Evolutionary conservation across 2,329 filamentous ascomycete species (phyloP).

Genomic region (Triangularia setosa): DNA sequence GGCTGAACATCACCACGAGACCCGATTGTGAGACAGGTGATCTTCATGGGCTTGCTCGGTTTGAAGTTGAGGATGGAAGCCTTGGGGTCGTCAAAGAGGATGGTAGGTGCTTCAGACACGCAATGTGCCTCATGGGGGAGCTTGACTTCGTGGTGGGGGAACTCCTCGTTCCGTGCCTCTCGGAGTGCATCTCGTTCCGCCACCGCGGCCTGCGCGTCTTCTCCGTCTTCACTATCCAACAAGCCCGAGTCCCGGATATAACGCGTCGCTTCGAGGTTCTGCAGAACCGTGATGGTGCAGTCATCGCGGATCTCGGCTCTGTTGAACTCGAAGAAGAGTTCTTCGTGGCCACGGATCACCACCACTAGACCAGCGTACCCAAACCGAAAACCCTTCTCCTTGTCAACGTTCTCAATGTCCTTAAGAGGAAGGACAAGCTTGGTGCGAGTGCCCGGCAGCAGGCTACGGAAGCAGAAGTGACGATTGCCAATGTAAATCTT

Average conservation of each 20-base stretch:
- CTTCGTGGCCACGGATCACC: slow-evolving; percentile 91
- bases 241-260: slow-evolving; percentile 67
- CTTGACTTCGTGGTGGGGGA: slow-evolving; percentile 47
- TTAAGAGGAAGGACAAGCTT: slow-evolving; percentile 88
- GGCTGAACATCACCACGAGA: slow-evolving; percentile 95
- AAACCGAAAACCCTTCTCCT: slow-evolving; percentile 91
- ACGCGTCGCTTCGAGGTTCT: slow-evolving; percentile 67
- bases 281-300: slow-evolving; percentile 76
- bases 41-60: slow-evolving; percentile 69
- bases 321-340: slow-evolving; percentile 92
- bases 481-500: slow-evolving; percentile 92
- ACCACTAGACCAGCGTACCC: slow-evolving; percentile 87
- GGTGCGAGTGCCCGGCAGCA: slow-evolving; percentile 83
- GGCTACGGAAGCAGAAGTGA: slow-evolving; percentile 87
- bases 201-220: slow-evolving; percentile 69
- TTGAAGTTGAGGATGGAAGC: slow-evolving; percentile 91
- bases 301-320: slow-evolving; percentile 78
- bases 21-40: slow-evolving; percentile 94
- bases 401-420: slow-evolving; percentile 89
- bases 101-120: slow-evolving; percentile 61
- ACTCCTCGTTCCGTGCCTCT: slow-evolving; percentile 60
- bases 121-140: slow-evolving; percentile 45
- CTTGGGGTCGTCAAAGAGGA: slow-evolving; percentile 84
- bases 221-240: slow-evolving; percentile 63
- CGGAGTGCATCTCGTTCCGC: slow-evolving; percentile 78